These are phyloP conservation scores for Neurospora sublineolata DNA, from an alignment of 495 filamentous ascomycete genomes.

Conservation along the genomic window DNA sequence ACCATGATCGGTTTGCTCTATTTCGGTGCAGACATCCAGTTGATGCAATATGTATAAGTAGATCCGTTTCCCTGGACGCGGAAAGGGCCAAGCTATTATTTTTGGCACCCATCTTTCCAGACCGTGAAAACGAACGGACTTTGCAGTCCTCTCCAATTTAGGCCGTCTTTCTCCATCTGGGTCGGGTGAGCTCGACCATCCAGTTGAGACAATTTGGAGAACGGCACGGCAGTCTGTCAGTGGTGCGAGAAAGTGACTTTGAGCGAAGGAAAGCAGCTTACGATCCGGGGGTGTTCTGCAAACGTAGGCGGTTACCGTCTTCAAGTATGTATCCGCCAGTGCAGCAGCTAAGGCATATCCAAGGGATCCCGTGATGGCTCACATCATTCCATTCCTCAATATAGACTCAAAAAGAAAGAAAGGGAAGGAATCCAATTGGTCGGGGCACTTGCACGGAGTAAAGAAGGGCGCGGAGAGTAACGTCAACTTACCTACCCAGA, in stretches of 20 bases:
- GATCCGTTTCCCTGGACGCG: not conserved
- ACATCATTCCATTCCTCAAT: not conserved
- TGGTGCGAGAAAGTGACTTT: not conserved
- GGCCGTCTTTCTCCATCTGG: not conserved
- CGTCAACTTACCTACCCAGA: not conserved
- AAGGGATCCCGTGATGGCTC: not conserved
- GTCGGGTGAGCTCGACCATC: not conserved
- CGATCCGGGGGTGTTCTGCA: not conserved
- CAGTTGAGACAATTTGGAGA: not conserved
- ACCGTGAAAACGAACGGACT: no score
- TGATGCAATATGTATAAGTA: not conserved
- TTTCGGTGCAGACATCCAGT: not conserved
- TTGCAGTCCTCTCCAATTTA: not conserved
- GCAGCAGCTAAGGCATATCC: not conserved
- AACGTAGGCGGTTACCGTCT: not conserved
- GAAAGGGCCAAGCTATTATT: not conserved
- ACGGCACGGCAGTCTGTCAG: not conserved
- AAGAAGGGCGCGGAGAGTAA: not conserved
- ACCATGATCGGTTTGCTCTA: not conserved
- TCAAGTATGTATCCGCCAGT: not conserved
- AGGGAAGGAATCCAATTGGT: not conserved
- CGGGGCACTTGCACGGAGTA: not conserved
- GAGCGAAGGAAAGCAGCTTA: not conserved
- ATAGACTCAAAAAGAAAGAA: not conserved
- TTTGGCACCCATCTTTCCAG: not conserved